Percentiles rank a stretch among this genome's conserved stretches.
phyloP scores from a whole-genome alignment of 805 yeast genomes.

The Ogataea chonburiensis region DNA sequence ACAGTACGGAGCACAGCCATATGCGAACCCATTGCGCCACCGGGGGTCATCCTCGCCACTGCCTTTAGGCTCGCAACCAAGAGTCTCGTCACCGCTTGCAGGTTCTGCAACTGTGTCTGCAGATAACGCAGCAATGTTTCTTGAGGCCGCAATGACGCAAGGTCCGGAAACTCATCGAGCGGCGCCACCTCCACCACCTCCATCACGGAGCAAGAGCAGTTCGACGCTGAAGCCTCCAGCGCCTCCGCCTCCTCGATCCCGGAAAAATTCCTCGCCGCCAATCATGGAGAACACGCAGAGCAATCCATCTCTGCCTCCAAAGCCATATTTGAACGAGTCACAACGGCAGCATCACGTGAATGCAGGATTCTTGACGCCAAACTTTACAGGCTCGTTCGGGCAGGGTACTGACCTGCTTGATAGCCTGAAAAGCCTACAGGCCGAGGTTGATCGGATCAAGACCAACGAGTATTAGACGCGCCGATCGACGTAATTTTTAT shows the following conservation, averaged over 20 bases:
- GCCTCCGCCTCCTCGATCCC: slow-evolving; percentile 33
- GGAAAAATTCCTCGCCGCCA: slow-evolving; percentile 28
- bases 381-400: slow-evolving; percentile 13
- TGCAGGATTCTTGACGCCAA: slow-evolving; percentile 14
- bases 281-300: slow-evolving; percentile 10
- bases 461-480: slow-evolving; percentile 16
- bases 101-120: slow-evolving; percentile 16
- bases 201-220: slow-evolving; percentile 16
- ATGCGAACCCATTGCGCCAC: slow-evolving; percentile 18
- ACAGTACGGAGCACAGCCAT: slow-evolving; percentile 17
- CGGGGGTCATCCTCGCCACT: slow-evolving; percentile 26
- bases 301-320: slow-evolving; percentile 32
- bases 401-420: slow-evolving; percentile 49
- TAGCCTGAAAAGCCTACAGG: slow-evolving; percentile 64
- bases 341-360: slow-evolving; percentile 31
- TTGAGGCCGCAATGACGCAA: slow-evolving; percentile 24
- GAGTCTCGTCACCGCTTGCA: slow-evolving; percentile 27
- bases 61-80: slow-evolving; percentile 15
- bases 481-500: slow-evolving; percentile 8
- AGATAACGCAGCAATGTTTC: slow-evolving; percentile 22
- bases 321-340: slow-evolving; percentile 29
- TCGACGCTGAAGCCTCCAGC: slow-evolving; percentile 28
- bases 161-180: slow-evolving; percentile 17
- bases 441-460: slow-evolving; percentile 61
- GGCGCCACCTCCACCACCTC: slow-evolving; percentile 33